These are phyloP conservation scores for Backusella liffmaniae DNA, from an alignment of 192 early-diverging fungal species.

Conservation along the genomic window DNA sequence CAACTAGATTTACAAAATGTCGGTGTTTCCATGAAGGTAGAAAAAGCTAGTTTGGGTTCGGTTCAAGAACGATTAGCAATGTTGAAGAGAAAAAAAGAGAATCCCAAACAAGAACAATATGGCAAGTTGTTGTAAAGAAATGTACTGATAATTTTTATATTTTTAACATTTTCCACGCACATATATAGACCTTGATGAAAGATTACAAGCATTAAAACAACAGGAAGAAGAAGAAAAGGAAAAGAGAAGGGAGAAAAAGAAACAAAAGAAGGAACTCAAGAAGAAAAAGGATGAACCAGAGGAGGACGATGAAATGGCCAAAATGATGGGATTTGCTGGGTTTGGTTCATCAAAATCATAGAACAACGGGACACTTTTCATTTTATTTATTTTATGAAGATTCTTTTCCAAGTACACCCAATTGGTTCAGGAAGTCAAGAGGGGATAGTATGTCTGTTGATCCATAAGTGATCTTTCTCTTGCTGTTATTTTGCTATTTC, in stretches of 20 bases:
- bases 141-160: neutral
- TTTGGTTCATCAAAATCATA: constrained; percentile 55
- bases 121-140: constrained; percentile 28
- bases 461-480: constrained; percentile 90
- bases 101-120: constrained; percentile 52
- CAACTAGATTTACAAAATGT: constrained; percentile 74
- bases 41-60: constrained; percentile 70
- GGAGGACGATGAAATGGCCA: constrained; percentile 65
- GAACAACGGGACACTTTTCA: neutral
- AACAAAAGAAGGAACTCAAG: constrained; percentile 55
- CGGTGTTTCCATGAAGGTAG: constrained; percentile 83
- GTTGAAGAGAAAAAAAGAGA: constrained; percentile 70
- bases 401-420: constrained; percentile 61
- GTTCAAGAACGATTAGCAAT: constrained; percentile 68
- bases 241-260: constrained; percentile 54
- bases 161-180: neutral
- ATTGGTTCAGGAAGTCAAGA: constrained; percentile 75
- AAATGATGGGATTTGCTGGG: constrained; percentile 71
- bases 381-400: constrained; percentile 23
- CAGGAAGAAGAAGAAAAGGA: constrained; percentile 69
- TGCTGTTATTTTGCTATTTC: constrained; percentile 41
- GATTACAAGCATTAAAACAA: constrained; percentile 61
- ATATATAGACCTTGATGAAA: constrained; percentile 61
- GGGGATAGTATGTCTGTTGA: constrained; percentile 88
- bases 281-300: constrained; percentile 29